Base-by-base conservation (phyloP, 371 early-diverging fungal genomes). In the Rhizopus sp. region DNA sequence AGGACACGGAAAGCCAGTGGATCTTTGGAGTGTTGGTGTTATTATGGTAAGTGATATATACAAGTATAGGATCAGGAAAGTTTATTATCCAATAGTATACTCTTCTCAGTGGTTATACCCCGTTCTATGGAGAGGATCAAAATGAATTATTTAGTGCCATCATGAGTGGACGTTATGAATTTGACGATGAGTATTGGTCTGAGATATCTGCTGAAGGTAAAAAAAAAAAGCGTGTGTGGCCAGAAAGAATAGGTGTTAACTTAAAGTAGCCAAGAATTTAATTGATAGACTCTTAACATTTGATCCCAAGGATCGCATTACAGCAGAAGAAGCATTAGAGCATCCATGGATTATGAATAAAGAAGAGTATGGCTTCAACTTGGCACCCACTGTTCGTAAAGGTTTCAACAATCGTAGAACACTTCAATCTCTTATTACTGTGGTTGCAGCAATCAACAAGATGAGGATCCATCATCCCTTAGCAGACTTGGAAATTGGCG, bases 11-110 rank as follows among this genome's bases (percentile, higher is more conserved):
- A 80, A 75, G 33, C 82, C 82, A n/a, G 84, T 82, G 3, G 97
- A 97, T 69, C 70, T 94, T 58, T 97, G 95, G 95, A 88, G 90
- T 29, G 68, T 95, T 45, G 97, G 97, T 10, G 93, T 97, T 4
- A 88, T 97, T 48, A 84, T 92, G 55, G 73, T 68, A 66, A 64
- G 47, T 46, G 2, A 7, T 32, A 38, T 49, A 30, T 45, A n/a
- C 31, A 34, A 15, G 35, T 39, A 9, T 12, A 16, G 5, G 3
- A 29, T n/a, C 34, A 53, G n/a, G 13, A 32, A 3, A 52, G 6
- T 4, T n/a, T 32, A 23, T 42, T 1, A 13, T 16, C 29, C 23
- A 23, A 15, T 51, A 70, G 32, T 95, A 88, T 69, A 92, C 90
- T 15, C 73, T 95, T 65, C 64, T 94, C 13, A 87, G 88, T 69